Evolutionary conservation across 129 eudicot species (phyloP), one percentile per base, ranked within the genome.

Genomic region (Centaurea solstitialis): DNA sequence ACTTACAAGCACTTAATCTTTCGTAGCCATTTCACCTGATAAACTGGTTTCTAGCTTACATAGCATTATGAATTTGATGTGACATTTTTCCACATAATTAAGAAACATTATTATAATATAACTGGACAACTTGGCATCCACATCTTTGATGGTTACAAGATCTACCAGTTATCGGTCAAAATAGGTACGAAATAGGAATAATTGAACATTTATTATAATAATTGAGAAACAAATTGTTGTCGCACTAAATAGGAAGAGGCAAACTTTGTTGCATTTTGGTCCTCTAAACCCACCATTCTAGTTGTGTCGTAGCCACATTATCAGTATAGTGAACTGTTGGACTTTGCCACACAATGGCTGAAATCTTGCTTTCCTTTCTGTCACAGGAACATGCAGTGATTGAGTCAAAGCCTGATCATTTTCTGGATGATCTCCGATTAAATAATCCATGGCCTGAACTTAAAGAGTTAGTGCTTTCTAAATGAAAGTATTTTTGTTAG

Each of bases 401-500:
- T 64, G 99, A 96, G 80, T 93, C 99, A 65, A 96, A 96, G 87
- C 99, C 99, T 79, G 98, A 96, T 39, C 99, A 96, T 79, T 93
- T 91, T 81, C 87, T 93, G 75, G 99, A 96, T 65, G 99, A 93
- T 84, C 97, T 96, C 13, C 92, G 99, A 65, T 84, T 96, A 77
- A 96, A 93, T 85, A 93, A 86, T 76, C 99, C 99, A 24, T 93
- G 99, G 99, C 96, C 98, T 18, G 98, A 96, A 84, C 99, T 96
- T 41, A 89, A 77, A 82, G 90, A 87, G 99, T 96, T 78, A 24
- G 82, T 30, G 21, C 37, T 75, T 69, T 39, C 37, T 74, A 45
- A 21, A 62, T 0, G 4, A n/a, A 30, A 28, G 33, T 21, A 18
- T 47, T 57, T 24, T 15, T 50, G 28, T 23, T 71, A 28, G 26